Conservation (phyloP, 2,329 filamentous ascomycete genomes). For the Sordariomycetes sp. region DNA sequence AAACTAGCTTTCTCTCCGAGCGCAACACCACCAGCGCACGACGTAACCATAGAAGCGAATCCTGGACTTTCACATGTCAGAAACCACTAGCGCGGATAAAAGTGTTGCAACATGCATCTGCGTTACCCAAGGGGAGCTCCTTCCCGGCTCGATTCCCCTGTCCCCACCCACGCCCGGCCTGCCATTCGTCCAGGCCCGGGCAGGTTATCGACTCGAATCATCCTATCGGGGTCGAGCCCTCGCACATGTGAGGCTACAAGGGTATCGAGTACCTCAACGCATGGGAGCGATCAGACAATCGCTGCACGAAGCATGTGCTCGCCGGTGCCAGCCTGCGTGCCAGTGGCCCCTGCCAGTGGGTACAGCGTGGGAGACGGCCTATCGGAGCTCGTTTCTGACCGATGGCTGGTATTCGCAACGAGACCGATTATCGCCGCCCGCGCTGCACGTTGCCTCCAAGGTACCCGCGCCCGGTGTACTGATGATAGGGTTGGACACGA, state of each 20-base stretch:
- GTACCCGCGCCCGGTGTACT: background rate
- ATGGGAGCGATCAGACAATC: background rate
- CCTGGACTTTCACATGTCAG: constrained; percentile 5
- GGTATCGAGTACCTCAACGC: background rate
- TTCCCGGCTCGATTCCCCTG: background rate
- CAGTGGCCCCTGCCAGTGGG: background rate
- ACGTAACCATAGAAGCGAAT: background rate
- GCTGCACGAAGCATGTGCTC: constrained; percentile 1
- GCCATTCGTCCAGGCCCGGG: background rate
- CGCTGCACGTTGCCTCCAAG: background rate
- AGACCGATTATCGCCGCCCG: no score
- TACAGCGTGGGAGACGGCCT: background rate
- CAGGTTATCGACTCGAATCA: background rate
- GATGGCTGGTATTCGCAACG: background rate
- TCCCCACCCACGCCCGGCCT: background rate
- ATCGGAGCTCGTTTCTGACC: background rate
- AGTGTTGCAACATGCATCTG: background rate
- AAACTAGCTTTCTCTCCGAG: background rate
- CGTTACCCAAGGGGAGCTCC: background rate
- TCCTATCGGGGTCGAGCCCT: background rate
- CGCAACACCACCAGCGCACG: background rate
- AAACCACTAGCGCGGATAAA: background rate
- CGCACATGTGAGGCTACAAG: background rate
- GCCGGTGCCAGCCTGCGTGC: background rate
- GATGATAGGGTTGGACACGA: background rate